A percentile compares a stretch with the other conserved stretches of the same genome.
Conservation (phyloP, 768 basidiomycete species). For the Tylopilus subfusipes region DNA sequence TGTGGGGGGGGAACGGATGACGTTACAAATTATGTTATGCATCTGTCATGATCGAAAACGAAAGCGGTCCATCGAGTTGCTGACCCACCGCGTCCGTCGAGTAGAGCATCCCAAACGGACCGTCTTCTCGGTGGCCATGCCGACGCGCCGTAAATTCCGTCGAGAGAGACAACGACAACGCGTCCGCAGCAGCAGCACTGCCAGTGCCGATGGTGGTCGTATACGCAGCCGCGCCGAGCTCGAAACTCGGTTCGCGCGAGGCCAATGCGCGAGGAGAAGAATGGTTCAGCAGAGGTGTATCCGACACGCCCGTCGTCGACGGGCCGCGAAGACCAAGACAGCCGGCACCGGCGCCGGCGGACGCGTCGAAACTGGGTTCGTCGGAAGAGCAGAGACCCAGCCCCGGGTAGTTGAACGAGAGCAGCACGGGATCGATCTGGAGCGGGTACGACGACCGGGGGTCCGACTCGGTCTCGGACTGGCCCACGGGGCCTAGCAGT, state of each 20-base stretch:
- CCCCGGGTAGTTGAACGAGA: constrained; percentile 16
- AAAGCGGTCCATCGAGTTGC: constrained; percentile 3
- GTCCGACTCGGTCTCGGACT: background rate
- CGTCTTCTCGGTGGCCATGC: constrained; percentile 1
- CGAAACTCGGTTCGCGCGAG: constrained; percentile 3
- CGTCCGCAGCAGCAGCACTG: background rate
- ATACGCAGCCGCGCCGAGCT: background rate
- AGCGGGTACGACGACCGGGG: background rate
- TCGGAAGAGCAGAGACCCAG: background rate
- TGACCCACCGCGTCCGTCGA: constrained; percentile 5
- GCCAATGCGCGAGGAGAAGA: background rate
- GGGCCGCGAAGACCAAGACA: background rate
- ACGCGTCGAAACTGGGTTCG: too few species aligned
- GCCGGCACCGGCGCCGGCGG: background rate
- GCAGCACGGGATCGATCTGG: constrained; percentile 29
- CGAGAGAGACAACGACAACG: constrained; percentile 1
- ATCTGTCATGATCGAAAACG: constrained; percentile 5
- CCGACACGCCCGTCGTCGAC: background rate
- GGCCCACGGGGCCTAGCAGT: constrained; percentile 12
- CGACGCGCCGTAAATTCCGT: background rate
- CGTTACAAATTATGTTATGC: too few species aligned
- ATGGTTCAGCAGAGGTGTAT: background rate
- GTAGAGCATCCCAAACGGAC: constrained; percentile 2
- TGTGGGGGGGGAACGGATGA: background rate
- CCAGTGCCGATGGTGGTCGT: background rate